These are phyloP conservation scores for Cornus suecica DNA, from an alignment of 148 eudicot species.

Conservation along the genomic window DNA sequence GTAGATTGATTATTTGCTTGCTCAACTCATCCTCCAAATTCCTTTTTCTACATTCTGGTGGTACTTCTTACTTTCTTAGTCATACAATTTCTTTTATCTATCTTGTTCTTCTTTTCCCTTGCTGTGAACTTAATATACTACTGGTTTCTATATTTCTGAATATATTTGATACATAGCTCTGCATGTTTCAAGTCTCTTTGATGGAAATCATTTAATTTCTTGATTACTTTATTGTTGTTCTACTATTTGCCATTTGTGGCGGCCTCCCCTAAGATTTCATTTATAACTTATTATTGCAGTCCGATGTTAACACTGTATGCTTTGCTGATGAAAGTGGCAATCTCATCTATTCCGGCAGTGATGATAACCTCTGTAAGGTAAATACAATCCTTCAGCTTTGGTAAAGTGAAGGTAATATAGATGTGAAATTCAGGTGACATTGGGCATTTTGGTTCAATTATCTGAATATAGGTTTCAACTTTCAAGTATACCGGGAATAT, in stretches of 20 bases:
- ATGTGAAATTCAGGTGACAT: neutral
- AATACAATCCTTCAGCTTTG: neutral
- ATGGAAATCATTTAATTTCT: neutral
- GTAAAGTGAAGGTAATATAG: neutral
- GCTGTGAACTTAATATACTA: too few relatives aligned
- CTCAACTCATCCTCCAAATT: too few relatives aligned
- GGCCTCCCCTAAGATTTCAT: neutral
- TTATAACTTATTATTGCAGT: conserved; percentile 48
- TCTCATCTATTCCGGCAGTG: conserved; percentile 82
- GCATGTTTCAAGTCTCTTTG: neutral
- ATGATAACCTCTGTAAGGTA: conserved; percentile 83
- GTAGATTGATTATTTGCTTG: too few relatives aligned
- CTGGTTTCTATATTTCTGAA: neutral
- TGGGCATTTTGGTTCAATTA: too few relatives aligned
- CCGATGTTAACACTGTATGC: conserved; percentile 89
- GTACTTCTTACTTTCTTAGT: too few relatives aligned
- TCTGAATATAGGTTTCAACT: too few relatives aligned
- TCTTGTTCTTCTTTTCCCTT: too few relatives aligned
- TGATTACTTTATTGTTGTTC: neutral
- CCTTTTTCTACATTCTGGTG: too few relatives aligned
- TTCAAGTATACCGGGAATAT: too few relatives aligned
- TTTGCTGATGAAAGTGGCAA: conserved; percentile 89
- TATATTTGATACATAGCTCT: neutral
- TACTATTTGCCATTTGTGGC: conserved; percentile 7
- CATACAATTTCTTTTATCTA: too few relatives aligned